A percentile compares a stretch with the other conserved stretches of the same genome.
Conservation (phyloP, 352 stramenopile genomes). For the Halophytophthora polymorphica region DNA sequence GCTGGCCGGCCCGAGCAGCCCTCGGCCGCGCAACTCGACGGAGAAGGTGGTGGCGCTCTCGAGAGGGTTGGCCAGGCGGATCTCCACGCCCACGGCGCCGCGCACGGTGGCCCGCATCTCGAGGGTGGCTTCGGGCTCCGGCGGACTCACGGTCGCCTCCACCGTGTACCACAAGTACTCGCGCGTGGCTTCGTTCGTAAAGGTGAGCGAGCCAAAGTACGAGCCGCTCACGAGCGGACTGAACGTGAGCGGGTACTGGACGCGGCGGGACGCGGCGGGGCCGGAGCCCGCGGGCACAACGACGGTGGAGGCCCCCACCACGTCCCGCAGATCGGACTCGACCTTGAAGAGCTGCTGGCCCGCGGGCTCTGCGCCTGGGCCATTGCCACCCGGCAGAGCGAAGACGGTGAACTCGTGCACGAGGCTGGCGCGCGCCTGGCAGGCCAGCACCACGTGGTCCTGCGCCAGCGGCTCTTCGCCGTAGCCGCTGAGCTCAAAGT, state of each 20-base stretch:
- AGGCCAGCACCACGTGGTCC: conserved; percentile 82
- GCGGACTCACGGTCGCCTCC: conserved; percentile 77
- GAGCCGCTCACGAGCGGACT: conserved; percentile 86
- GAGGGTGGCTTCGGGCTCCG: conserved; percentile 74
- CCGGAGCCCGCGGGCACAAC: conserved; percentile 27
- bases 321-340: conserved; percentile 91
- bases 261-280: conserved; percentile 7
- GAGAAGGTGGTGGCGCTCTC: conserved; percentile 81
- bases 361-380: conserved; percentile 21
- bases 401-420: conserved; percentile 74
- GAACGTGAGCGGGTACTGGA: conserved; percentile 84
- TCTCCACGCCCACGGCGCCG: conserved; percentile 85
- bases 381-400: conserved; percentile 34
- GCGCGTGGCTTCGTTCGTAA: conserved; percentile 78
- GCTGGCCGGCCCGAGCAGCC: conserved; percentile 71
- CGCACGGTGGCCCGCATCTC: conserved; percentile 84
- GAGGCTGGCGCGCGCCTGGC: conserved; percentile 84
- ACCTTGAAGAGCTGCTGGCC: conserved; percentile 71
- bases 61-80: conserved; percentile 89
- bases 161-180: conserved; percentile 94
- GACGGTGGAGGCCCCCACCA: conserved; percentile 63
- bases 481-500: conserved; percentile 85
- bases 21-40: conserved; percentile 82
- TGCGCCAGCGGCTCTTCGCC: conserved; percentile 90
- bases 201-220: conserved; percentile 93